Base-by-base conservation (phyloP, 441 rosid genomes). In the Aquilaria agallochum region DNA sequence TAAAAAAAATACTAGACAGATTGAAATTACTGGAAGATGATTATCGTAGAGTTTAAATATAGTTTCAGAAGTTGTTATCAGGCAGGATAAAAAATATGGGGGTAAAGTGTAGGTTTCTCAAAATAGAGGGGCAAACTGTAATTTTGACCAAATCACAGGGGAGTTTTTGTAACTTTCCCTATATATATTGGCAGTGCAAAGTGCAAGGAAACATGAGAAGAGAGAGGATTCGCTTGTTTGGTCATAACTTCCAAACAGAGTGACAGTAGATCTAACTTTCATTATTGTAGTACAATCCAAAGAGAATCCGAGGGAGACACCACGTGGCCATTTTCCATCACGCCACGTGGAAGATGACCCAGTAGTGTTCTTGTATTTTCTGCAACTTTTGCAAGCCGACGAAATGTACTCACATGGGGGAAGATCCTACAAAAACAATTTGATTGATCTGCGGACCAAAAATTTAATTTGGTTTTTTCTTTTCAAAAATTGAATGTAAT, bases 221-320 rank as follows among this genome's bases (percentile, higher is more conserved):
- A 20, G 27, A 20, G 27, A 20, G 27, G 1, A 20, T 20, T 15
- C 55, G 2, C 15, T 1, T 52, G 11, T 27, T 5, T 52, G 31
- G 40, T 9, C 44, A n/a, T 12, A 33, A 46, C 48, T 2, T 6
- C 20, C 0, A 13, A 30, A 11, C 9, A 2, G 4, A 6, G 31
- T 31, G 36, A 33, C 15, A 15, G 15, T 27, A 56, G 67, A 65
- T 60, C 63, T 50, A 42, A 48, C 3, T n/a, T 20, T 9, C 14
- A 67, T 58, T 69, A 59, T 68, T 71, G 62, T 58, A 59, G 57
- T 55, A 14, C 11, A 4, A 11, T 7, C n/a, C 10, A 36, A 63
- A 49, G 15, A 36, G 76, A 50, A 76, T 74, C 81, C 76, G 58
- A 77, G 68, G 75, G 50, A 46, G 60, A 53, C 46, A 6, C 76